Conservation (phyloP, 2,329 filamentous ascomycete genomes). For the Onygenales sp. region DNA sequence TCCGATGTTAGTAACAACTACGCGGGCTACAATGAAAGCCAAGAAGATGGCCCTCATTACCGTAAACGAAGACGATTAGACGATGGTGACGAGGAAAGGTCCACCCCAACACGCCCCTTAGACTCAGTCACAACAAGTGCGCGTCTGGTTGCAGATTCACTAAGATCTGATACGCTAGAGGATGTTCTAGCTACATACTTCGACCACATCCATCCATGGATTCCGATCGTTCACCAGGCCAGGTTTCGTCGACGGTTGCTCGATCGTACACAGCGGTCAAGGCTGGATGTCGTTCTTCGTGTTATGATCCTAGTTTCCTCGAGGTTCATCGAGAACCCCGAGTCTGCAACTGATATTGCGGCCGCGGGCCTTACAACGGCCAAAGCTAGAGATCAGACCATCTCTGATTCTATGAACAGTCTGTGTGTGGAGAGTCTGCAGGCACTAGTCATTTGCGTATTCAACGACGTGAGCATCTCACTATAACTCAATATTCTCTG, state of each 20-base stretch:
- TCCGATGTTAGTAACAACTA: background rate
- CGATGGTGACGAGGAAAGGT: no score
- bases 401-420: constrained; percentile 23
- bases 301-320: constrained; percentile 17
- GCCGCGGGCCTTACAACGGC: constrained; percentile 12
- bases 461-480: constrained; percentile 19
- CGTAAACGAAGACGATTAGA: background rate
- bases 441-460: constrained; percentile 26
- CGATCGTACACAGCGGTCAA: constrained; percentile 8
- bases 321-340: constrained; percentile 11
- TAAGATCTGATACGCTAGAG: constrained; percentile 13
- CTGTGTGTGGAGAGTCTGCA: constrained; percentile 27
- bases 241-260: constrained; percentile 20
- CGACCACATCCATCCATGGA: constrained; percentile 23
- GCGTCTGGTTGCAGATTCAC: background rate
- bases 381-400: constrained; percentile 14
- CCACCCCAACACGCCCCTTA: background rate
- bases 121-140: background rate
- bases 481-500: background rate
- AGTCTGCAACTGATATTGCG: constrained; percentile 2
- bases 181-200: constrained; percentile 23
- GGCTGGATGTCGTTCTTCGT: constrained; percentile 17
- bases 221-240: constrained; percentile 23
- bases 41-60: background rate
- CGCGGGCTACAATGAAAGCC: background rate